Evolutionary conservation across 2,329 filamentous ascomycete species (phyloP).

Genomic region (Corinectria fuckeliana): DNA sequence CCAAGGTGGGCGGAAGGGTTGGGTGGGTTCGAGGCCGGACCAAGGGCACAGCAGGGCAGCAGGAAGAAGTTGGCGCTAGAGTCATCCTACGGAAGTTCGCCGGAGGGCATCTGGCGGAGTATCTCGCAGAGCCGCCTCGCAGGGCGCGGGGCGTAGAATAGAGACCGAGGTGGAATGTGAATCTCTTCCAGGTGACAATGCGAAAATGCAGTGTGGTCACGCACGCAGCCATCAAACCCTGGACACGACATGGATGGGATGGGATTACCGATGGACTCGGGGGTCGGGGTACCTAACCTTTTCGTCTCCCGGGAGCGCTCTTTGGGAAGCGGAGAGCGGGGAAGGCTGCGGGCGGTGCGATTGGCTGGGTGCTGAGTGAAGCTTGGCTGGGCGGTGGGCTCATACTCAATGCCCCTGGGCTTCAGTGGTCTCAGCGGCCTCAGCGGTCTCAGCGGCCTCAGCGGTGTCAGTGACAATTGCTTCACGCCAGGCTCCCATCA

Average conservation of each 20-base stretch:
- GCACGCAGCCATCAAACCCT: constrained; percentile 8
- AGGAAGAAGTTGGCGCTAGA: background rate
- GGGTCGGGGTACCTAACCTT: constrained; percentile 5
- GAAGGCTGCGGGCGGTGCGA: constrained; percentile 15
- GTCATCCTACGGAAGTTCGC: background rate
- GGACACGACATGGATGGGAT: constrained; percentile 9
- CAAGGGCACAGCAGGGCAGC: constrained; percentile 22
- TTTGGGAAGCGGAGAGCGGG: constrained; percentile 17
- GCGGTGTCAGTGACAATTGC: background rate
- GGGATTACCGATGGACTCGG: constrained; percentile 7
- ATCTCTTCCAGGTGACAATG: too few relatives aligned
- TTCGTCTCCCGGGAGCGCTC: background rate
- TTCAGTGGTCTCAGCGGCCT: background rate
- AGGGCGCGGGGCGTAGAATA: too few relatives aligned
- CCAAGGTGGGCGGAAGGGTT: constrained; percentile 14
- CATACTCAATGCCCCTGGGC: too few relatives aligned
- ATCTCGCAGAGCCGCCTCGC: too few relatives aligned
- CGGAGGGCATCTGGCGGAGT: too few relatives aligned
- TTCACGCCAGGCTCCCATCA: background rate
- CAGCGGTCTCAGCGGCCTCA: background rate
- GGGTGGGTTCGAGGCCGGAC: constrained; percentile 12
- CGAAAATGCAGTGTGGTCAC: constrained; percentile 2
- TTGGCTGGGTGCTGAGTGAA: constrained; percentile 3
- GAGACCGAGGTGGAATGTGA: too few relatives aligned
- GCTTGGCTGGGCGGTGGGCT: too few relatives aligned